Base-by-base conservation (phyloP, 768 basidiomycete genomes). In the Neoboletus magnificus region DNA sequence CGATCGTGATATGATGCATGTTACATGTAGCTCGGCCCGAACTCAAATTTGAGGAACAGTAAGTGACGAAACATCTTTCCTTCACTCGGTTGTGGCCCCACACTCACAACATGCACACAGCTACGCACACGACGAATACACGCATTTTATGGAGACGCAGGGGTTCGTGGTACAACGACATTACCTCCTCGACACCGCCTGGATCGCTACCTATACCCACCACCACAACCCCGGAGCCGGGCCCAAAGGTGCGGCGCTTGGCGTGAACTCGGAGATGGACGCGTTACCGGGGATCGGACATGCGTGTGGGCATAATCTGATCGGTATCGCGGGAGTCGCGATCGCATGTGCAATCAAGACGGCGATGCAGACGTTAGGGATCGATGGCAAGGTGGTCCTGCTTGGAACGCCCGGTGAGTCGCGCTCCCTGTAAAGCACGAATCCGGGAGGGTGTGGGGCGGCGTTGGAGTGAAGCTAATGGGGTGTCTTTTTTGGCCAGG, bases 231-330 rank as follows among this genome's bases (percentile, higher is more conserved):
- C 20, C 9, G 20, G 5, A 30, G 7, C 22, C 11, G 6, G 27
- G 16, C 46, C 5, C 11, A 22, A 36, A 5, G 27, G 4, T 13
- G 25, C 25, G 1, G 58, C 55, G 11, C 58, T 91, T 37, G 90
- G 89, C 0, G 76, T 92, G 50, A 91, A 92, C 68, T 91, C 89
- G 32, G 90, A 92, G 78, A 85, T 85, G 83, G 83, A 85, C 50
- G 85, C 84, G 1, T 72, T 86, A 7, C 70, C 70, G 35, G 74
- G 80, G 1, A 73, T 84, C 36, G 82, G 87, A 0, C 87, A 89
- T 62, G 87, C 85, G 0, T 92, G 90, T 61, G 89, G 90, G 1
- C 90, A 91, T 63, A 91, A 91, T 60, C 74, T 92, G 43, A 91
- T 92, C 48, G 89, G 86, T 0, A 85, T 91, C 25, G 64, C 76